A percentile compares a stretch with the other conserved stretches of the same genome.
Conservation (phyloP, 2,329 filamentous ascomycete genomes). For the Dothistroma septosporum region DNA sequence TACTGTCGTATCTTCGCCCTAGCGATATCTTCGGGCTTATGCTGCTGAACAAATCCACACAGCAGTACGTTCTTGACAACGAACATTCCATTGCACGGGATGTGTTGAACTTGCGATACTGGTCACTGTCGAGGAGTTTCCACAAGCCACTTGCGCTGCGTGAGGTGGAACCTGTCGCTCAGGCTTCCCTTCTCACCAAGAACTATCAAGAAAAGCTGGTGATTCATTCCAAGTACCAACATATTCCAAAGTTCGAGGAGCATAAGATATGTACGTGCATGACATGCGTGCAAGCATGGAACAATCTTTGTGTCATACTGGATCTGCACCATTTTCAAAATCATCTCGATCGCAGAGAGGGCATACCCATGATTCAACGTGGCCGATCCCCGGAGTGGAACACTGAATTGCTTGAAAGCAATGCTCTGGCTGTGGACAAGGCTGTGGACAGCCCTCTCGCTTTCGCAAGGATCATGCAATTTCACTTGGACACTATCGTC, state of each 20-base stretch:
- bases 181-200: conserved; percentile 38
- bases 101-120: conserved; percentile 49
- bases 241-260: conserved; percentile 48
- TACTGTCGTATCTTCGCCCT: conserved; percentile 47
- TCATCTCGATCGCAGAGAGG: conserved; percentile 49
- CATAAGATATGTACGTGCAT: conserved; percentile 54
- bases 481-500: conserved; percentile 47
- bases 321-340: conserved; percentile 57
- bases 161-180: conserved; percentile 22
- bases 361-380: conserved; percentile 51
- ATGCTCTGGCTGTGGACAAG: conserved; percentile 45
- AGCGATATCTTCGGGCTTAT: conserved; percentile 50
- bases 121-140: conserved; percentile 50
- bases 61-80: conserved; percentile 44
- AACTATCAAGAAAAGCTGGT: conserved; percentile 43
- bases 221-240: conserved; percentile 52
- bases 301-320: conserved; percentile 51
- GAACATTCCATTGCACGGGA: conserved; percentile 42
- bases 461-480: conserved; percentile 49
- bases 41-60: conserved; percentile 42
- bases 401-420: conserved; percentile 39
- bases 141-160: conserved; percentile 48
- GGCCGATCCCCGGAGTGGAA: conserved; percentile 52
- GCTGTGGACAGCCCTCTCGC: conserved; percentile 48
- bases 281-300: conserved; percentile 56